Conservation (phyloP, 1,284 basidiomycete genomes). For the Ceratobasidium sp. region DNA sequence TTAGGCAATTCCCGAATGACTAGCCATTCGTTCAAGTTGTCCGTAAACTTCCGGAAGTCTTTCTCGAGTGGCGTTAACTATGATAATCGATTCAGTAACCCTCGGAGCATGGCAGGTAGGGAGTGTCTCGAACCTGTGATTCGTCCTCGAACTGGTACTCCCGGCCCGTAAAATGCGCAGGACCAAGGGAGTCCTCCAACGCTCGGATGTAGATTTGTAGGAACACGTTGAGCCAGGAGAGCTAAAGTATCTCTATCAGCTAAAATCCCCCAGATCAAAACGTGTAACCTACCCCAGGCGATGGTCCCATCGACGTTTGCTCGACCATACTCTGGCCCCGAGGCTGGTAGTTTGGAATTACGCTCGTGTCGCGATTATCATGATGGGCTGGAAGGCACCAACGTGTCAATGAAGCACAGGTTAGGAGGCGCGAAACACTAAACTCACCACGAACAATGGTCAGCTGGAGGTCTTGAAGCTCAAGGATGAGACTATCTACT, state of each 20-base stretch:
- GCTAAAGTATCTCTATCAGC: slow-evolving; percentile 58
- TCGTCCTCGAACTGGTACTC: slow-evolving; percentile 70
- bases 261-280: slow-evolving; percentile 26
- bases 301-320: slow-evolving; percentile 75
- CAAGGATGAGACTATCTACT: slow-evolving; percentile 78
- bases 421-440: background rate
- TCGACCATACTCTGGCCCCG: slow-evolving; percentile 65
- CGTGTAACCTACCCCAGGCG: slow-evolving; percentile 66
- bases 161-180: slow-evolving; percentile 66
- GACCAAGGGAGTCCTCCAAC: slow-evolving; percentile 70
- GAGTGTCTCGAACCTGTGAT: slow-evolving; percentile 55
- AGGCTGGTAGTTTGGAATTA: slow-evolving; percentile 84
- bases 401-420: slow-evolving; percentile 9
- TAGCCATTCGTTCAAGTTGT: slow-evolving; percentile 49
- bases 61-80: slow-evolving; percentile 46
- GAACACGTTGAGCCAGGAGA: slow-evolving; percentile 77
- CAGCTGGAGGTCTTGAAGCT: slow-evolving; percentile 84
- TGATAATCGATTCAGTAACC: slow-evolving; percentile 55
- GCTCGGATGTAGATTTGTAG: slow-evolving; percentile 80
- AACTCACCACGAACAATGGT: slow-evolving; percentile 80
- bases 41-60: slow-evolving; percentile 49
- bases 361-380: slow-evolving; percentile 85
- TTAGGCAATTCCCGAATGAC: slow-evolving; percentile 46
- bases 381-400: slow-evolving; percentile 61
- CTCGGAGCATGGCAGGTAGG: slow-evolving; percentile 55